These are phyloP conservation scores for Chlamydomonas reinhardtii DNA, from an alignment of 163 green algal species.

Conservation along the genomic window DNA sequence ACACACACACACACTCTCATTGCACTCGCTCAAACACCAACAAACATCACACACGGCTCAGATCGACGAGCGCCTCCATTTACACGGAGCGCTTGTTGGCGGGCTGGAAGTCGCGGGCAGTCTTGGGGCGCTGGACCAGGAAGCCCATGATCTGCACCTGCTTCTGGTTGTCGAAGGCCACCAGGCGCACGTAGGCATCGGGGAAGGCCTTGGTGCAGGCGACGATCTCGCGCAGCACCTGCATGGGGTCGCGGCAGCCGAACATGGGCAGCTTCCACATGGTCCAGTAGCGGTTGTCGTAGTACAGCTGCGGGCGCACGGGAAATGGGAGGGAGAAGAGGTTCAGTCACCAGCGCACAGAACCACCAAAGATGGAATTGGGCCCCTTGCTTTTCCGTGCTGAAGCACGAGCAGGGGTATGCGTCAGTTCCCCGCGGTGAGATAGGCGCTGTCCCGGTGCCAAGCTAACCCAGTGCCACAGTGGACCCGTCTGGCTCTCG, in stretches of 20 bases:
- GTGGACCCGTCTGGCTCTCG: no score
- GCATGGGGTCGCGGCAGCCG: constrained; percentile 91
- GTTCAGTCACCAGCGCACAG: no score
- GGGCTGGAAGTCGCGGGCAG: constrained; percentile 75
- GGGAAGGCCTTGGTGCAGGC: constrained; percentile 85
- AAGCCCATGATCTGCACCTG: constrained; percentile 92
- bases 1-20: not conserved
- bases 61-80: not conserved
- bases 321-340: not conserved
- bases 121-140: constrained; percentile 89
- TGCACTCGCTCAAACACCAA: not conserved
- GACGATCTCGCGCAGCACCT: constrained; percentile 87
- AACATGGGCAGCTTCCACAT: constrained; percentile 99
- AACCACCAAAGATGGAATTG: no score
- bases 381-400: no score
- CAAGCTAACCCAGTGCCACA: no score
- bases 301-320: constrained; percentile 85
- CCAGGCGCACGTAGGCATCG: constrained; percentile 92
- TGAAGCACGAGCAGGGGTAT: no score
- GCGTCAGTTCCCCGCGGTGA: no score
- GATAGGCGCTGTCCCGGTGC: no score
- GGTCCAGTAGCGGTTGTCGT: constrained; percentile 97
- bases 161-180: constrained; percentile 75
- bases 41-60: not conserved
- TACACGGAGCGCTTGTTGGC: constrained; percentile 52